Conservation (phyloP, 208 protist genomes). For the Acanthamoeba quina region DNA sequence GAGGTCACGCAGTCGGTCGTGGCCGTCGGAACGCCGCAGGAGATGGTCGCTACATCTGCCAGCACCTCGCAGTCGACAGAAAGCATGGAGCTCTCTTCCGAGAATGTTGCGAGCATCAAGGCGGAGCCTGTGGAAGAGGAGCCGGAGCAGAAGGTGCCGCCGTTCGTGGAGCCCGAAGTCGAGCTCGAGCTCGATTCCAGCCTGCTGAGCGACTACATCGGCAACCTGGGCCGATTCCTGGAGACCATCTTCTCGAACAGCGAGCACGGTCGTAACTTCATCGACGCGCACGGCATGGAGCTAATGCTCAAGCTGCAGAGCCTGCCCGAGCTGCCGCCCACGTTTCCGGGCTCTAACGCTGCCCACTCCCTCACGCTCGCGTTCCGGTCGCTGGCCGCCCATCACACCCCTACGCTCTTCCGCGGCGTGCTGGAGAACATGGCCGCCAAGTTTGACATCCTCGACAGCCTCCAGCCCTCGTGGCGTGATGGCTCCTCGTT, state of each 20-base stretch:
- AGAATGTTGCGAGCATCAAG: not conserved
- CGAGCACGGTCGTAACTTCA: conserved; percentile 70
- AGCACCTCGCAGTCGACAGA: not conserved
- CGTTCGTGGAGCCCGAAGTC: conserved; percentile 55
- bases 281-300: conserved; percentile 48
- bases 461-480: conserved; percentile 44
- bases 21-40: not conserved
- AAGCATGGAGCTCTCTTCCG: not conserved
- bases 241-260: conserved; percentile 58
- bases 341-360: not conserved
- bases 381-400: conserved; percentile 8
- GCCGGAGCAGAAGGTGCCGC: not conserved
- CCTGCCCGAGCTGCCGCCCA: conserved; percentile 27
- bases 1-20: too few relatives aligned
- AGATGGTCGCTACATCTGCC: not conserved
- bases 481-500: conserved; percentile 59
- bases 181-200: not conserved
- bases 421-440: conserved; percentile 53
- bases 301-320: conserved; percentile 40
- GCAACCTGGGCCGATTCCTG: conserved; percentile 62
- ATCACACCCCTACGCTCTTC: conserved; percentile 24
- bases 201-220: conserved; percentile 46
- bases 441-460: conserved; percentile 5
- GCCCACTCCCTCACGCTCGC: conserved; percentile 44
- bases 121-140: conserved; percentile 15